These are phyloP conservation scores for Eragrostis nindensis DNA, from an alignment of 176 grass and related monocot species.

Conservation along the genomic window DNA sequence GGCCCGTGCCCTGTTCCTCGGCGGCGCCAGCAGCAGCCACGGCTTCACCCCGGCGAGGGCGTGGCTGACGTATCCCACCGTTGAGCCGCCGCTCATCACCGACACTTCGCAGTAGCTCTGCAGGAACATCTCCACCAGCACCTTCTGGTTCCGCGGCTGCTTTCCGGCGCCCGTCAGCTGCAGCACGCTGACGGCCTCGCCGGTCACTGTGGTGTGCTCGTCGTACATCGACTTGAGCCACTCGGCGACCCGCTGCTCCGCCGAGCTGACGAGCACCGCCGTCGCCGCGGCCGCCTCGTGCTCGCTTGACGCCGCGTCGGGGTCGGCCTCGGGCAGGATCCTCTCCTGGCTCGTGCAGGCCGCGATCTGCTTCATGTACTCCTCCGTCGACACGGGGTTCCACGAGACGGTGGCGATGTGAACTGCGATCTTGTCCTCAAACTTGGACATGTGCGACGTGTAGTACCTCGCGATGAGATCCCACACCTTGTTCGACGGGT, in stretches of 20 bases:
- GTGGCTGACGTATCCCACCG: slow-evolving; percentile 64
- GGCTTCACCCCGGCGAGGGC: slow-evolving; percentile 62
- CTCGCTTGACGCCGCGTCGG: not conserved
- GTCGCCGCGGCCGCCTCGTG: slow-evolving; percentile 31
- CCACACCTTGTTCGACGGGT: slow-evolving; percentile 75
- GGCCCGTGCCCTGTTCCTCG: slow-evolving; percentile 43
- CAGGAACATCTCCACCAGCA: slow-evolving; percentile 65
- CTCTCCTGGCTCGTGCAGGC: slow-evolving; percentile 55
- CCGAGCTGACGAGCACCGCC: slow-evolving; percentile 58
- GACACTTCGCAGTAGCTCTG: slow-evolving; percentile 70
- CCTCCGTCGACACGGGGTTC: slow-evolving; percentile 39
- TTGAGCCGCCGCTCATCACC: slow-evolving; percentile 57
- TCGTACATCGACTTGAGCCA: slow-evolving; percentile 61
- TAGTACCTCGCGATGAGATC: slow-evolving; percentile 59
- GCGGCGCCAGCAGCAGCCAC: slow-evolving; percentile 44
- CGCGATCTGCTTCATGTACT: slow-evolving; percentile 53
- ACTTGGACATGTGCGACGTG: slow-evolving; percentile 53
- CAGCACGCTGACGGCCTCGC: slow-evolving; percentile 50
- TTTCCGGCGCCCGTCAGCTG: slow-evolving; percentile 29
- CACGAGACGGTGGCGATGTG: slow-evolving; percentile 46
- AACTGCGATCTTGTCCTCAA: slow-evolving; percentile 53
- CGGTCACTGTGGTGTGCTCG: slow-evolving; percentile 53
- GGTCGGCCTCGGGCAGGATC: slow-evolving; percentile 55
- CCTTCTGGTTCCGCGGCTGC: slow-evolving; percentile 43
- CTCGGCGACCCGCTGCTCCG: slow-evolving; percentile 42